Evolutionary conservation across 768 basidiomycete genomes (phyloP).

Genomic region (Naematelia encephala): DNA sequence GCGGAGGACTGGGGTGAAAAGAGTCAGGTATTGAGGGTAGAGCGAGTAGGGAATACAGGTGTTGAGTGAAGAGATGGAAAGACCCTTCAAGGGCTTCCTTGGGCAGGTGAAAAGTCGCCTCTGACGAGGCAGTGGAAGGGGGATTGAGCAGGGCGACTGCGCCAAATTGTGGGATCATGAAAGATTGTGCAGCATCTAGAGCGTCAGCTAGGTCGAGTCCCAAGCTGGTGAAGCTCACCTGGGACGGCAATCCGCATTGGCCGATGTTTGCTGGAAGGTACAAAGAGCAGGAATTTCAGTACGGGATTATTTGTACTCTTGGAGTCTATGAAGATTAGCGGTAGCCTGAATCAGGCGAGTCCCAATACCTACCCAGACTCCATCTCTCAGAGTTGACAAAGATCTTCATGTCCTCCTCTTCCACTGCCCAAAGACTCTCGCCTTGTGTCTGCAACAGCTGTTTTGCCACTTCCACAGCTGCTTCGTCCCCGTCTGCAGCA

Average conservation of each 20-base stretch:
- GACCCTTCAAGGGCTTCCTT: slow-evolving; percentile 20
- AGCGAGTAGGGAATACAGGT: slow-evolving; percentile 77
- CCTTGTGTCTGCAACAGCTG: slow-evolving; percentile 45
- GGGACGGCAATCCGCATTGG: slow-evolving; percentile 67
- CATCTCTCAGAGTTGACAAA: slow-evolving; percentile 97
- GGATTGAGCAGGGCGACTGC: slow-evolving; percentile 77
- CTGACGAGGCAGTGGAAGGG: slow-evolving; percentile 6
- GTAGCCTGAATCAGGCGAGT: not conserved
- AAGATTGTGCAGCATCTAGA: slow-evolving; percentile 55
- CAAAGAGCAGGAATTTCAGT: slow-evolving; percentile 83
- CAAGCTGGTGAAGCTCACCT: slow-evolving; percentile 49
- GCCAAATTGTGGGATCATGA: slow-evolving; percentile 92
- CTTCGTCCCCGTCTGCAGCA: slow-evolving; percentile 19
- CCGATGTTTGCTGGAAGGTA: slow-evolving; percentile 67
- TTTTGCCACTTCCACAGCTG: slow-evolving; percentile 21
- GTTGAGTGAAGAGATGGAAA: slow-evolving; percentile 56
- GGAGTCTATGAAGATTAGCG: slow-evolving; percentile 61
- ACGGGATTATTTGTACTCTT: slow-evolving; percentile 91
- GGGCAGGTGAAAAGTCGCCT: slow-evolving; percentile 19
- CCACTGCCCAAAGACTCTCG: slow-evolving; percentile 57
- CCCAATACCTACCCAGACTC: slow-evolving; percentile 67
- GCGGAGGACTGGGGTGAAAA: slow-evolving; percentile 49
- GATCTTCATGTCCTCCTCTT: slow-evolving; percentile 77
- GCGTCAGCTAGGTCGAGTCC: not conserved
- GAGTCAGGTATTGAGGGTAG: slow-evolving; percentile 62